Conservation (phyloP, 441 rosid species). For the Syzygium malaccense region DNA sequence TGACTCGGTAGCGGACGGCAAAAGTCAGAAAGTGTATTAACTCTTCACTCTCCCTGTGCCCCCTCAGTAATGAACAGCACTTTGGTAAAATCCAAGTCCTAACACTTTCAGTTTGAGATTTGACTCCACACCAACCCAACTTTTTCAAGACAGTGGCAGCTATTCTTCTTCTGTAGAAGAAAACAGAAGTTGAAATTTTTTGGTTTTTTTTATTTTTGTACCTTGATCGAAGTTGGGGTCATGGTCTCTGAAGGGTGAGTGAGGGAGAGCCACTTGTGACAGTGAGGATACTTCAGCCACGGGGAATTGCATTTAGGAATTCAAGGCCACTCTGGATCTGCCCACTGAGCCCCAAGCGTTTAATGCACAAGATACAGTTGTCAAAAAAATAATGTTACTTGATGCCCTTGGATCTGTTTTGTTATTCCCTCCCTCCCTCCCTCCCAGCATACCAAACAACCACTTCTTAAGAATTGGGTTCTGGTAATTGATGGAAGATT, state of each 20-base stretch:
- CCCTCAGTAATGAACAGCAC: not conserved
- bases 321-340: conserved; percentile 1
- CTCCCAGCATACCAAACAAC: not conserved
- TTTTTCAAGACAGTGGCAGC: not conserved
- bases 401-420: not conserved
- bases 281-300: not conserved
- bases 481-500: not conserved
- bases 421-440: not conserved
- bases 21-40: not conserved
- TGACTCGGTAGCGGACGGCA: not conserved
- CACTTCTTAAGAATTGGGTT: not conserved
- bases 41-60: not conserved
- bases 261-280: not conserved
- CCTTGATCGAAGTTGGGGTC: not conserved
- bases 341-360: not conserved
- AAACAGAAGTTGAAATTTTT: not conserved
- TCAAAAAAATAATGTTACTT: not conserved
- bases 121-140: not conserved
- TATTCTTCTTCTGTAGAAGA: not conserved
- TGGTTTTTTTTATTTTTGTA: not conserved
- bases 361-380: not conserved
- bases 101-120: not conserved
- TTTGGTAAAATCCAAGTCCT: not conserved
- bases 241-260: not conserved
- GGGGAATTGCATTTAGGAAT: not conserved